Evolutionary conservation across 495 filamentous ascomycete species (phyloP).

Genomic region (Pyrenopolyporus hunteri): DNA sequence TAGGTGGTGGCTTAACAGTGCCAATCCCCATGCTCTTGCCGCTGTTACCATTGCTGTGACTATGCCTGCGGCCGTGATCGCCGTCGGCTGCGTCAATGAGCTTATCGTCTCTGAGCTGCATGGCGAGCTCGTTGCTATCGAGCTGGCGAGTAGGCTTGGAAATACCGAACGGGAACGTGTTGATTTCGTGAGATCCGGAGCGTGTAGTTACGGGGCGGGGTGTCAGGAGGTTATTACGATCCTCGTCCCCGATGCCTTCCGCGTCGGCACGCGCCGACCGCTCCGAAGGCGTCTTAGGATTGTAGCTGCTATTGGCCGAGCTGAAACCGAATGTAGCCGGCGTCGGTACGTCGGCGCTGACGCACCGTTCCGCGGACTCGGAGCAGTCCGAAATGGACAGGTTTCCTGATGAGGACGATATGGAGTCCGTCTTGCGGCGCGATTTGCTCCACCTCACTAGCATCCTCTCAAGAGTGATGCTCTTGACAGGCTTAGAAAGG

Average conservation of each 20-base stretch:
- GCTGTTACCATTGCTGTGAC: conserved; percentile 14
- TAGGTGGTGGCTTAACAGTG: too few relatives aligned
- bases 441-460: conserved; percentile 48
- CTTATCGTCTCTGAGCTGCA: conserved; percentile 46
- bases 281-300: conserved; percentile 19
- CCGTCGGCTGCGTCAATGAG: conserved; percentile 46
- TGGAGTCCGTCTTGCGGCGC: conserved; percentile 23
- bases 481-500: conserved; percentile 76
- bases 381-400: conserved; percentile 40
- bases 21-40: conserved; percentile 12
- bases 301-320: neutral
- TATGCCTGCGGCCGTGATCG: too few relatives aligned
- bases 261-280: neutral
- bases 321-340: conserved; percentile 12
- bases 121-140: conserved; percentile 38
- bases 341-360: conserved; percentile 41
- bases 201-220: conserved; percentile 33
- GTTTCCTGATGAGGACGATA: conserved; percentile 23
- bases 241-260: conserved; percentile 20
- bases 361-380: conserved; percentile 41
- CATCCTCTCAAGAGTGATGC: conserved; percentile 72
- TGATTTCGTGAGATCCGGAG: conserved; percentile 31
- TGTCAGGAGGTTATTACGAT: conserved; percentile 33
- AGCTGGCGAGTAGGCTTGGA: conserved; percentile 34
- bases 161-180: conserved; percentile 25